phyloP scores from a whole-genome alignment of 768 basidiomycete genomes.

The Mycena latifolia region DNA sequence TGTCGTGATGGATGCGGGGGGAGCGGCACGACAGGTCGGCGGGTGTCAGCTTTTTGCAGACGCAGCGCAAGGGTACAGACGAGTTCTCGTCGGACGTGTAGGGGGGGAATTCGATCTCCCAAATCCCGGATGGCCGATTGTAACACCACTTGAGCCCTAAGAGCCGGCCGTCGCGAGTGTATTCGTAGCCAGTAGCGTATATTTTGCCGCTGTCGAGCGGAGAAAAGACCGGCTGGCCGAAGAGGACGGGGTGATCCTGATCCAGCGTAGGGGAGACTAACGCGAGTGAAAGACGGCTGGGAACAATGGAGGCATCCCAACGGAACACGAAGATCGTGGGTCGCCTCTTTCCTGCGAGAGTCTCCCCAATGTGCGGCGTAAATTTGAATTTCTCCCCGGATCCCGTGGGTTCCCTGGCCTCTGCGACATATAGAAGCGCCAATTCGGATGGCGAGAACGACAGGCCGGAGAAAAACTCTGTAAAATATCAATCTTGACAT shows the following conservation, averaged over 20 bases:
- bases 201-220: constrained; percentile 52
- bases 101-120: constrained; percentile 55
- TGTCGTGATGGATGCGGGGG: constrained; percentile 58
- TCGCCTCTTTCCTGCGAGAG: constrained; percentile 61
- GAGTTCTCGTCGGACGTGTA: constrained; percentile 2
- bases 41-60: constrained; percentile 54
- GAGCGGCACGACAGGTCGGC: constrained; percentile 66
- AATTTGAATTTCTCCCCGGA: constrained; percentile 60
- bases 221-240: constrained; percentile 70
- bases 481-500: neutral
- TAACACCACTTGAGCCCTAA: constrained; percentile 53
- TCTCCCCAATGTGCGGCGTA: constrained; percentile 74
- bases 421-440: constrained; percentile 71
- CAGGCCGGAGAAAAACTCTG: constrained; percentile 66
- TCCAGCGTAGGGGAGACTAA: constrained; percentile 24
- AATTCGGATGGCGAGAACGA: constrained; percentile 67
- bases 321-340: constrained; percentile 68
- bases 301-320: constrained; percentile 49
- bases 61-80: constrained; percentile 25
- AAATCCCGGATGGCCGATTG: constrained; percentile 71
- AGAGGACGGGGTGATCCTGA: constrained; percentile 46
- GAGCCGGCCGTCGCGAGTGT: constrained; percentile 65
- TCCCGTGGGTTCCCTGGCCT: constrained; percentile 55
- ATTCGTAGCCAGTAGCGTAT: constrained; percentile 74
- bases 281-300: constrained; percentile 27